A percentile compares a stretch with the other conserved stretches of the same genome.
These are phyloP conservation scores for Cryptococcus deneoformans DNA, from an alignment of 1,284 basidiomycete species.

Conservation along the genomic window DNA sequence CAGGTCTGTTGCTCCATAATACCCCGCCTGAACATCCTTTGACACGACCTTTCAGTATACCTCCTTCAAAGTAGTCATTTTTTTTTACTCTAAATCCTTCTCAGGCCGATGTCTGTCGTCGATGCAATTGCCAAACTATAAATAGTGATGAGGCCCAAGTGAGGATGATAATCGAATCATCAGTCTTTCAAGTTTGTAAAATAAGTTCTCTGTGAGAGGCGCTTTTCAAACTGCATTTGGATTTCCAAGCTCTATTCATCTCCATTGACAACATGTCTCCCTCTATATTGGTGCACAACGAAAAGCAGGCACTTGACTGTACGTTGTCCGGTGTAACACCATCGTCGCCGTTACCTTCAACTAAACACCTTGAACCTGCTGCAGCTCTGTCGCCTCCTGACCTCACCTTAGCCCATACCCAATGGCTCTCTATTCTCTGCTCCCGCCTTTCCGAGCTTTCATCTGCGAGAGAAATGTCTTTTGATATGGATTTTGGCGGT, in stretches of 20 bases:
- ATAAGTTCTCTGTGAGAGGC: not conserved
- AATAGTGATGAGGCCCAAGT: no score
- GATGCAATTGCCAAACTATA: no score
- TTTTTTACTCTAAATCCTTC: no score
- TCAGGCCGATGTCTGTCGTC: no score
- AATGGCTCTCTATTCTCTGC: constrained; percentile 22
- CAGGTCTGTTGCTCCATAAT: no score
- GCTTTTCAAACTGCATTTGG: not conserved
- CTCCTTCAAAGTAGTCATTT: no score
- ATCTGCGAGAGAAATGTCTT: constrained; percentile 5
- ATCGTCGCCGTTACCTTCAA: no score
- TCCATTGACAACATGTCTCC: not conserved
- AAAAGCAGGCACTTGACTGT: no score
- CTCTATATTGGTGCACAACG: not conserved
- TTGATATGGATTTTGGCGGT: constrained; percentile 24
- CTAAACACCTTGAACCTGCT: not conserved
- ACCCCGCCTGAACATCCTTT: no score
- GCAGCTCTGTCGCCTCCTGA: constrained; percentile 20
- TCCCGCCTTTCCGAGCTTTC: constrained; percentile 14
- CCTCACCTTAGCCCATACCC: constrained; percentile 20
- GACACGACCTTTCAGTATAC: no score
- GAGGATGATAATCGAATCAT: not conserved
- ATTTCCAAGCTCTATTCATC: not conserved
- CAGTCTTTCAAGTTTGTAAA: not conserved
- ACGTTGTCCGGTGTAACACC: no score